These are phyloP conservation scores for Aschersonia sp. DNA, from an alignment of 2,329 filamentous ascomycete species.

Conservation along the genomic window DNA sequence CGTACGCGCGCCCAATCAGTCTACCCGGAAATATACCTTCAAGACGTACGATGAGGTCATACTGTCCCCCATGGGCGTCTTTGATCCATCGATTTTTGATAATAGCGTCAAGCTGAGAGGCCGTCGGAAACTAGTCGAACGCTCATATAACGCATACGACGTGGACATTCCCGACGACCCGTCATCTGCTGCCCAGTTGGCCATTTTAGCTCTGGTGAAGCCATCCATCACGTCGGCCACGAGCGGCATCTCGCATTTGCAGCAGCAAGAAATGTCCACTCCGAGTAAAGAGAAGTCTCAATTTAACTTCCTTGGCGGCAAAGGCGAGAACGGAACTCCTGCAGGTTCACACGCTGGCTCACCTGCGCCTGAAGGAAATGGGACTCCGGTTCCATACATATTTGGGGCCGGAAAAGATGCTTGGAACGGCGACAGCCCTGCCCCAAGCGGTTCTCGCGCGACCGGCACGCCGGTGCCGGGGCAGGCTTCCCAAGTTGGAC, in stretches of 20 bases:
- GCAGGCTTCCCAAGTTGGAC: conserved; percentile 14
- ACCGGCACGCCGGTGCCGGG: conserved; percentile 27
- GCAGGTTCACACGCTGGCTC: conserved; percentile 78
- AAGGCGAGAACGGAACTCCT: conserved; percentile 61
- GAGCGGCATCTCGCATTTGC: conserved; percentile 15
- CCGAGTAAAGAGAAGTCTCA: conserved; percentile 50
- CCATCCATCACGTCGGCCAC: conserved; percentile 33
- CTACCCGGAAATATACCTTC: conserved; percentile 86
- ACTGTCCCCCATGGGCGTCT: conserved; percentile 89
- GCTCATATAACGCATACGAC: conserved; percentile 90
- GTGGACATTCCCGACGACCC: conserved; percentile 79
- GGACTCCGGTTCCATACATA: conserved; percentile 50
- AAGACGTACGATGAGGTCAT: conserved; percentile 96
- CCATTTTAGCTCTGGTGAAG: conserved; percentile 43
- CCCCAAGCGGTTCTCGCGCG: conserved; percentile 36
- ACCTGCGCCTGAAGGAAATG: conserved; percentile 63
- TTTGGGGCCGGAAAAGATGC: conserved; percentile 34
- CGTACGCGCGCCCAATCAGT: conserved; percentile 72
- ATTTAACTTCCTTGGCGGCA: conserved; percentile 48
- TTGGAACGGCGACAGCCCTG: conserved; percentile 34
- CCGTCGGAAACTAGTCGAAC: conserved; percentile 67
- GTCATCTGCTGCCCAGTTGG: conserved; percentile 67
- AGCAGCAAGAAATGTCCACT: conserved; percentile 37
- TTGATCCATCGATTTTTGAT: conserved; percentile 78
- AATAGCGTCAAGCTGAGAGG: conserved; percentile 65